Conservation (phyloP, 108 stramenopile species). For the Skeletonema potamos region DNA sequence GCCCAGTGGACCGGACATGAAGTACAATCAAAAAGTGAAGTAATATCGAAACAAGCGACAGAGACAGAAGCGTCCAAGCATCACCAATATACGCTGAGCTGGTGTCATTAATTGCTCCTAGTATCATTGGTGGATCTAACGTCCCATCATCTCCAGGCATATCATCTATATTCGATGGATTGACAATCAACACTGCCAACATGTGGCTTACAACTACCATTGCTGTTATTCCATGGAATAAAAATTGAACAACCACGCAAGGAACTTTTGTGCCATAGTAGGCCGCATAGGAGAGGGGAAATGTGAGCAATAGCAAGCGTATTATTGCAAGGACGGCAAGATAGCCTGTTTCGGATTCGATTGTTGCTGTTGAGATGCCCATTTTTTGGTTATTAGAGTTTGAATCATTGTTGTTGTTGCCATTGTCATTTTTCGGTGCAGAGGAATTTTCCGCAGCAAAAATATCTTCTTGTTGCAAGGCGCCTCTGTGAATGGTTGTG, state of each 20-base stretch:
- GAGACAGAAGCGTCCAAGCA: slow-evolving; percentile 57
- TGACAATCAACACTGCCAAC: slow-evolving; percentile 57
- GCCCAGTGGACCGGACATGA: slow-evolving; percentile 81
- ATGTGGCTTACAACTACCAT: slow-evolving; percentile 60
- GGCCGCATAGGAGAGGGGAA: slow-evolving; percentile 77
- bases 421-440: background rate
- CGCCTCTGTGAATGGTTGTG: background rate
- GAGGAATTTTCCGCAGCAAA: background rate
- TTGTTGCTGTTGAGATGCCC: slow-evolving; percentile 12
- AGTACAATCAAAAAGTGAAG: slow-evolving; percentile 75
- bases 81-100: slow-evolving; percentile 7
- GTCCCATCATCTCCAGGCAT: background rate
- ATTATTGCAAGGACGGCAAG: slow-evolving; percentile 50
- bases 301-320: slow-evolving; percentile 57
- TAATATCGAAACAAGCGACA: slow-evolving; percentile 53
- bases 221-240: slow-evolving; percentile 56
- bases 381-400: background rate
- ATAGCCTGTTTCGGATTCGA: slow-evolving; percentile 49
- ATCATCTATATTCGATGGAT: slow-evolving; percentile 48
- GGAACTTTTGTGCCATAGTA: slow-evolving; percentile 70
- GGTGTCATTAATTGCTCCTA: background rate
- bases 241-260: slow-evolving; percentile 53
- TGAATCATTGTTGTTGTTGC: background rate
- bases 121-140: background rate
- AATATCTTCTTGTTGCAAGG: background rate